Base-by-base conservation (phyloP, 208 protist genomes). In the Herpetomonas samuelpessoai region DNA sequence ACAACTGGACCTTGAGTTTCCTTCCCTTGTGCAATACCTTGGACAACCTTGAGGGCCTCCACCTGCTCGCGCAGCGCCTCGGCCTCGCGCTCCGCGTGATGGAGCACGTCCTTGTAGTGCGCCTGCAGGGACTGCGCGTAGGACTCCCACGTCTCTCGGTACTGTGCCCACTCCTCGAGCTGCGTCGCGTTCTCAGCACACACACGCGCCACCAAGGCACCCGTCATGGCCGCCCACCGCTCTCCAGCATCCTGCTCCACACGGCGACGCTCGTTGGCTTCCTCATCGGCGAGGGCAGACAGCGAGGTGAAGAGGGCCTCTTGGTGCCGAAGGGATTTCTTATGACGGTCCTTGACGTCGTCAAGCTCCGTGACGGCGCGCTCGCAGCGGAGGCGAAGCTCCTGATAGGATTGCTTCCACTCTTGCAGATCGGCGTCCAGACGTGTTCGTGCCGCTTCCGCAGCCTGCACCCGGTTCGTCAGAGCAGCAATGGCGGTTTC, bases 11-110 rank as follows among this genome's bases (percentile, higher is more conserved):
- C n/a, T n/a, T 16, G 55, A 4, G 2, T 28, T 19, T 48, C 61
- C 4, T 35, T 38, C 22, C n/a, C 2, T 39, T 1, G 35, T 38
- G 3, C 30, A 25, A 19, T 30, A 39, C 25, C n/a, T 16, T n/a
- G 49, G 30, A n/a, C 48, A 3, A 22, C 19, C 26, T 39, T 45
- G 21, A 41, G 14, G 2, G 9, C 6, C 31, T 66, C 53, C 25
- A 47, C 51, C 18, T 62, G 41, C 39, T 68, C 2, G 22, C 39
- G 65, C 22, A 84, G 68, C 10, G 58, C 55, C 41, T 18, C 25
- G 21, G 55, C 44, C 48, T 85, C 76, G 18, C 62, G 49, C 41
- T 71, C 55, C 30, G 78, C 80, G 39, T 79, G 75, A 16, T 47
- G 56, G 31, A 83, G 70, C 26, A 65, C 66, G 22, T 76, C 76